Base-by-base conservation (phyloP, 192 early-diverging fungal species). In the Gigaspora rosea region DNA sequence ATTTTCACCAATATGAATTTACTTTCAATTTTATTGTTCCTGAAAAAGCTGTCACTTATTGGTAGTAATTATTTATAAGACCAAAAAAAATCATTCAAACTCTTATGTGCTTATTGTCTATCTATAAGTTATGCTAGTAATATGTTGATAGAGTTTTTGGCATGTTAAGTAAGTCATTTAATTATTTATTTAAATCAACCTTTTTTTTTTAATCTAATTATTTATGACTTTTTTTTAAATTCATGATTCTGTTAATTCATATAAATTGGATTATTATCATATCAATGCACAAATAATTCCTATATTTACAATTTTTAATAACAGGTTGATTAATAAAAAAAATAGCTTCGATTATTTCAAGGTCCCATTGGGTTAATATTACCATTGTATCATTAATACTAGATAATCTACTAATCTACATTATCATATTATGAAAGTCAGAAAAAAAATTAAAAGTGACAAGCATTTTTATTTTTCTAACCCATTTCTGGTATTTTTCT, bases 331-430 rank as follows among this genome's bases (percentile, higher is more conserved):
- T 70, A 89, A 89, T 63, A n/a, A 86, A 57, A 81, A 81, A 59
- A 20, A 74, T 50, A 79, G 58, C 46, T 83, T 85, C 71, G 71
- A 85, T 51, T 85, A 82, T 62, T 73, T 78, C 50, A 83, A 78
- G 33, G 82, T 81, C 56, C 71, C 71, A 32, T 68, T 72, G 10
- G 76, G 75, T 69, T 78, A 75, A 54, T 91, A 90, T 82, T 86
- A 87, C 18, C 76, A 91, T 75, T 85, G 91, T 16, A 68, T 92
- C 51, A 85, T 92, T 80, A 86, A 85, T 73, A 86, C 87, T 47
- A 79, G 78, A 80, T 57, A 73, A 73, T 73, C 72, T 73, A 58
- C 41, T 27, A 27, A 27, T 27, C 27, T 27, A 27, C 1, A 59
- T 73, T 41, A 61, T 73, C 56, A 36, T 73, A 73, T 58, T 73